These are phyloP conservation scores for Pestalotiopsis sp. DNA, from an alignment of 2,329 filamentous ascomycete genomes.

Conservation along the genomic window DNA sequence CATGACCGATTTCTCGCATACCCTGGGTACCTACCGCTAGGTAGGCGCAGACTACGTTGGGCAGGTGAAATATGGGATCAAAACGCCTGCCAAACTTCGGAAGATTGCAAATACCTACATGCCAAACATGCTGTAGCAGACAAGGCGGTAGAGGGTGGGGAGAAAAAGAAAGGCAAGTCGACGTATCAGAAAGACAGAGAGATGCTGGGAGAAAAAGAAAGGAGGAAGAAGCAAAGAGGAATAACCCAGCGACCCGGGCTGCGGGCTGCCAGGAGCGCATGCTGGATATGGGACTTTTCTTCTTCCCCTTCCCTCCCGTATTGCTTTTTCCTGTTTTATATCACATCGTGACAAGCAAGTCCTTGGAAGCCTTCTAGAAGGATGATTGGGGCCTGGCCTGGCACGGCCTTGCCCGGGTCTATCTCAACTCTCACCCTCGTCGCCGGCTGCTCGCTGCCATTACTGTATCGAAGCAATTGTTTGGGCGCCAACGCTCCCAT, in stretches of 20 bases:
- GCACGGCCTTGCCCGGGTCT: background rate
- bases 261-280: background rate
- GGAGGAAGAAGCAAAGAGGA: background rate
- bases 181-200: background rate
- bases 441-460: too few species aligned
- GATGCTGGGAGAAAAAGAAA: background rate
- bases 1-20: too few species aligned
- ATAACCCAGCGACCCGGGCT: background rate
- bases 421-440: background rate
- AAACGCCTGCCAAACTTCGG: background rate
- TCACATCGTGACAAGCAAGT: background rate
- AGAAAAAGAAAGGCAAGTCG: background rate
- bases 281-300: background rate
- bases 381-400: background rate
- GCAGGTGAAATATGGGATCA: background rate
- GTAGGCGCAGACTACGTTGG: too few species aligned
- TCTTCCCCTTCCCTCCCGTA: background rate
- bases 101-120: background rate
- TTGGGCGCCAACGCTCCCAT: too few species aligned
- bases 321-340: too few species aligned
- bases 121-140: background rate
- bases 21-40: too few species aligned
- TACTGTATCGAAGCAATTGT: too few species aligned
- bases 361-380: slow-evolving; percentile 6
- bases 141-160: background rate